Base-by-base conservation (phyloP, 164 flowering plant species). In the Chloranthus sessilifolius region DNA sequence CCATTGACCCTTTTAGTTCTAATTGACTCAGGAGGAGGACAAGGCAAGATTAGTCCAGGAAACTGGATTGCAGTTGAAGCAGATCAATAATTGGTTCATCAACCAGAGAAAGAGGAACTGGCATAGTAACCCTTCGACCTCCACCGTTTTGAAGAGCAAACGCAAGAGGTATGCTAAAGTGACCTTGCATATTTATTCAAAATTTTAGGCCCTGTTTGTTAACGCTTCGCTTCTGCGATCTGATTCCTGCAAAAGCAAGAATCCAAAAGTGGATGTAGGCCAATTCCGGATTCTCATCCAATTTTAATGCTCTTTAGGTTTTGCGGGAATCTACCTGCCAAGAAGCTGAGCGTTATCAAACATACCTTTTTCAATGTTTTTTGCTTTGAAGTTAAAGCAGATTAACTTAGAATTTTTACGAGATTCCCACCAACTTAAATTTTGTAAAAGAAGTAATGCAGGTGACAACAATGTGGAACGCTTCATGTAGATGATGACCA, bases 61-160 rank as follows among this genome's bases (percentile, higher is more conserved):
- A 66, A 83, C 91, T 2, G 91, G 91, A 7, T 62, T 83, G 78
- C 85, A 81, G 33, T 49, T 81, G 39, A 83, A 83, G 70, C 91
- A 83, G 76, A 83, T 83, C 23, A 83, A 83, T 23, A 83, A 83
- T 53, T 83, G 90, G 86, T 83, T 80, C 55, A 83, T 83, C 52
- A 80, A 83, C 63, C 91, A 83, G 61, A 73, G 91, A 51, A 83
- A 83, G 65, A 74, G 91, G 62, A 83, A 83, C 28, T 83, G 91
- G 91, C 82, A 78, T 55, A 76, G 60, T 55, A 83, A 75, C 52
- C 68, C 84, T 23, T 75, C 91, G 12, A 56, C 86, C 5, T 72
- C 89, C 3, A 48, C 83, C 7, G 48, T 44, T 56, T 45, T 43
- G 26, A 83, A 81, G 60, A 75, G 69, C 76, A 83, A 79, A 58